Evolutionary conservation across 148 eudicot species (phyloP).

Genomic region (Heliosperma pusillum): DNA sequence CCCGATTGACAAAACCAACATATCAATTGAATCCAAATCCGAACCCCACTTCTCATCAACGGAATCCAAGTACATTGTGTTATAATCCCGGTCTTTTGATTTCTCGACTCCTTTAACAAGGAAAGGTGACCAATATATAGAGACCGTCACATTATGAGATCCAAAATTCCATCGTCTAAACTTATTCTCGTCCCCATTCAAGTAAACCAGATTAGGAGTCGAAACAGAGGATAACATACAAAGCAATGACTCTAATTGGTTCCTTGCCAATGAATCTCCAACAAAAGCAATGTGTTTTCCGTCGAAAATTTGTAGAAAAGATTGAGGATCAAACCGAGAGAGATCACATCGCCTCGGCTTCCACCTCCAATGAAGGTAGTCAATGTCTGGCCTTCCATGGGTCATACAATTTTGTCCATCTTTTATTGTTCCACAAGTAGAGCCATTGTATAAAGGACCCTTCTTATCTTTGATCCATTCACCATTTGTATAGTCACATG

Average conservation of each 20-base stretch:
- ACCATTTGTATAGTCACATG: constrained; percentile 74
- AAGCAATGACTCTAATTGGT: constrained; percentile 81
- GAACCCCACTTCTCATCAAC: constrained; percentile 72
- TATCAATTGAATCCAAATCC: constrained; percentile 60
- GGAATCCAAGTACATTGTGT: constrained; percentile 52
- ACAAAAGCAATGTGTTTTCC: constrained; percentile 85
- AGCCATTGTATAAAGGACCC: constrained; percentile 74
- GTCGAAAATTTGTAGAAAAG: constrained; percentile 41
- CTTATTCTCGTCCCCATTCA: constrained; percentile 58
- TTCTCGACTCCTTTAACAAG: constrained; percentile 75
- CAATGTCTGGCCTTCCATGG: constrained; percentile 69
- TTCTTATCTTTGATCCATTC: constrained; percentile 48
- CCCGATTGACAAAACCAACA: constrained; percentile 73
- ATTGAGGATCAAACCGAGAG: constrained; percentile 61
- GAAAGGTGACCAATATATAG: constrained; percentile 89
- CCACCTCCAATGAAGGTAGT: constrained; percentile 82
- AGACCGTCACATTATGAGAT: constrained; percentile 52
- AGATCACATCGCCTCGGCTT: constrained; percentile 57
- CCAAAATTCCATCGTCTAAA: constrained; percentile 68
- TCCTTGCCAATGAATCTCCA: constrained; percentile 92
- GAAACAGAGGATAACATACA: constrained; percentile 68
- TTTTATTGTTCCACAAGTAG: constrained; percentile 69
- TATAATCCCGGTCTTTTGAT: constrained; percentile 29
- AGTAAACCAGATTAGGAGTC: constrained; percentile 47
- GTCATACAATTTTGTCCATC: constrained; percentile 78